A percentile compares a stretch with the other conserved stretches of the same genome.
phyloP scores from a whole-genome alignment of 345 rosid genomes.

The Linum lewisii region DNA sequence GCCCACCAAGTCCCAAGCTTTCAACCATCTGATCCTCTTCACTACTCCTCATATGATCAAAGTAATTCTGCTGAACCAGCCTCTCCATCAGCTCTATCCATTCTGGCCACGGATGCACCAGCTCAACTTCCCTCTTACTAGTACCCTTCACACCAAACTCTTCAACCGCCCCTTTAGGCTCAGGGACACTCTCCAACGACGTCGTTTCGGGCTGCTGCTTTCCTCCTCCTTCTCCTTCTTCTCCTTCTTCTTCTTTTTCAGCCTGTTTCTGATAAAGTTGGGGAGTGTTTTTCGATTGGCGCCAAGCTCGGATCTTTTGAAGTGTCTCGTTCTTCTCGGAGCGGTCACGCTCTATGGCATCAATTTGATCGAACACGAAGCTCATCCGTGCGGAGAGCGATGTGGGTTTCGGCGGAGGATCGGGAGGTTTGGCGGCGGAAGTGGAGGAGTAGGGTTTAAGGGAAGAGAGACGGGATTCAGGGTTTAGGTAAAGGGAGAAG shows the following conservation, averaged over 20 bases:
- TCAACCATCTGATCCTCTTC: slow-evolving; percentile 56
- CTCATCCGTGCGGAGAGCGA: slow-evolving; percentile 86
- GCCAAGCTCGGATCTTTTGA: slow-evolving; percentile 85
- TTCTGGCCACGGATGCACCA: slow-evolving; percentile 98
- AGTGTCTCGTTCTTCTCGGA: slow-evolving; percentile 55
- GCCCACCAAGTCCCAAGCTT: slow-evolving; percentile 43
- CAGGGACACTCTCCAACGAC: neutral
- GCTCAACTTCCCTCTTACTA: slow-evolving; percentile 25
- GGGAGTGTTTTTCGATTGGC: slow-evolving; percentile 47
- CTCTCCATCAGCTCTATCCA: slow-evolving; percentile 94
- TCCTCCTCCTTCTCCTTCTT: no score
- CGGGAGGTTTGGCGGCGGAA: slow-evolving; percentile 9
- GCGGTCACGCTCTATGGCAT: slow-evolving; percentile 64
- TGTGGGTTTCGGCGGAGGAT: slow-evolving; percentile 37
- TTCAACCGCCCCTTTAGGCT: slow-evolving; percentile 4
- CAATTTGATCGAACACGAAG: slow-evolving; percentile 88
- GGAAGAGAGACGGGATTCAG: slow-evolving; percentile 14
- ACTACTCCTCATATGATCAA: slow-evolving; percentile 59
- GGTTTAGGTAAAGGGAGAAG: slow-evolving; percentile 10
- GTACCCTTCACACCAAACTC: no score
- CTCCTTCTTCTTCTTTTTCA: slow-evolving; percentile 14
- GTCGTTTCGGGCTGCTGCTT: slow-evolving; percentile 9
- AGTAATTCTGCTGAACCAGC: slow-evolving; percentile 78
- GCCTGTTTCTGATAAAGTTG: slow-evolving; percentile 9
- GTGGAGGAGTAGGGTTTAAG: slow-evolving; percentile 18